Conservation (phyloP, 2,329 filamentous ascomycete genomes). For the Ascochyta rabiei region DNA sequence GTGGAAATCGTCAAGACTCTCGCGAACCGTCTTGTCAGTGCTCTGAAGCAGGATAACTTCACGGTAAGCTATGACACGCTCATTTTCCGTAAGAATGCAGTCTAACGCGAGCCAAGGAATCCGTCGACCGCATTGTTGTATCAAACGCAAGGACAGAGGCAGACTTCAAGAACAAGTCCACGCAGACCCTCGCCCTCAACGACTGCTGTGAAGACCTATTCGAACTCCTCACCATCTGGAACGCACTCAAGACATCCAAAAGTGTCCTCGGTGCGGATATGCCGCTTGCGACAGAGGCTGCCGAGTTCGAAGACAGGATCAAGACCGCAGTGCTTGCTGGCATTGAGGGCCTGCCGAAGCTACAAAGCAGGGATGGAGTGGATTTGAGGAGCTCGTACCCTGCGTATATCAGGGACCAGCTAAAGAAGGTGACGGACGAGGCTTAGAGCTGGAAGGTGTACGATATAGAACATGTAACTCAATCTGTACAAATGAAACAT, state of each 20-base stretch:
- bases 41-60: slow-evolving; percentile 35
- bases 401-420: slow-evolving; percentile 1
- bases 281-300: slow-evolving; percentile 34
- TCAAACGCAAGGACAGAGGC: slow-evolving; percentile 7
- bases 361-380: slow-evolving; percentile 6
- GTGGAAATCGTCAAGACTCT: slow-evolving; percentile 50
- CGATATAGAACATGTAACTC: background rate
- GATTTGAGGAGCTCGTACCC: background rate
- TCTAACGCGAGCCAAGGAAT: background rate
- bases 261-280: slow-evolving; percentile 48
- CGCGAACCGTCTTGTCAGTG: slow-evolving; percentile 47
- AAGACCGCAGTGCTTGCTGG: slow-evolving; percentile 16
- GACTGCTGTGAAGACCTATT: slow-evolving; percentile 32
- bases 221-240: slow-evolving; percentile 48
- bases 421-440: background rate
- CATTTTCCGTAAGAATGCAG: background rate
- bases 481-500: slow-evolving; percentile 10
- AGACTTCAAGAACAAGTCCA: slow-evolving; percentile 12
- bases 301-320: slow-evolving; percentile 19
- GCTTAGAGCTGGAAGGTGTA: slow-evolving; percentile 2
- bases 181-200: slow-evolving; percentile 4
- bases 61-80: slow-evolving; percentile 17
- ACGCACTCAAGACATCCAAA: slow-evolving; percentile 52
- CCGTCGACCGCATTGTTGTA: slow-evolving; percentile 12
- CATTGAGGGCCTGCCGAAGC: slow-evolving; percentile 4